Base-by-base conservation (phyloP, 2,329 filamentous ascomycete genomes). In the Claviceps digitariae region DNA sequence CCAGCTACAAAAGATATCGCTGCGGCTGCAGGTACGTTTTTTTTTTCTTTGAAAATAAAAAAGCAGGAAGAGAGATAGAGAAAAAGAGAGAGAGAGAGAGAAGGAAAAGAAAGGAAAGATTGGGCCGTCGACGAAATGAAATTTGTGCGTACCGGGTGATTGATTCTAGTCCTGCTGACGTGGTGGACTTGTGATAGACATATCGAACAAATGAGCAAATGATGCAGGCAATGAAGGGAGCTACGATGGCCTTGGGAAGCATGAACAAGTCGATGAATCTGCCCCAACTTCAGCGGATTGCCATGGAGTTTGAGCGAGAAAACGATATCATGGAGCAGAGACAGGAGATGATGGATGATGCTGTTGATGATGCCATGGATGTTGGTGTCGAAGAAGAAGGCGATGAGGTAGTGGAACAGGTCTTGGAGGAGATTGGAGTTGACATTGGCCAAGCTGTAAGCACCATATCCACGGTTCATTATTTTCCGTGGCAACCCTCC, bases 211-310 rank as follows among this genome's bases (percentile, higher is more conserved):
- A 98, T 69, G 93, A 98, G 69, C 91, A 97, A 71, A 98, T 98
- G 93, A 96, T 96, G 90, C 89, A 95, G 70, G 93, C 90, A 9
- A 97, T 98, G 93, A 98, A 96, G 71, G 93, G 93, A 36, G 93
- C 93, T 4, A 97, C 93, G 1, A 83, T 85, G 70, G 84, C 95
- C 2, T 75, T 98, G 8, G 90, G 90, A 52, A 94, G 87, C 72
- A 98, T 98, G 93, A 98, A 98, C 70, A 81, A 87, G 59, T 88
- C 88, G 58, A 97, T 97, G 90, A 97, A 98, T 66, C 81, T 98
- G 2, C 93, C 93, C 0, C 90, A 90, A 20, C 75, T 98, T 36
- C 91, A 97, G 68, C 83, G 91, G 54, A 98, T 98, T 66, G 91
- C 93, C 21, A 95, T 96, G 90, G 93, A 98, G 65, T 98, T 98